Base-by-base conservation (phyloP, 805 yeast species). In the Candida alai region DNA sequence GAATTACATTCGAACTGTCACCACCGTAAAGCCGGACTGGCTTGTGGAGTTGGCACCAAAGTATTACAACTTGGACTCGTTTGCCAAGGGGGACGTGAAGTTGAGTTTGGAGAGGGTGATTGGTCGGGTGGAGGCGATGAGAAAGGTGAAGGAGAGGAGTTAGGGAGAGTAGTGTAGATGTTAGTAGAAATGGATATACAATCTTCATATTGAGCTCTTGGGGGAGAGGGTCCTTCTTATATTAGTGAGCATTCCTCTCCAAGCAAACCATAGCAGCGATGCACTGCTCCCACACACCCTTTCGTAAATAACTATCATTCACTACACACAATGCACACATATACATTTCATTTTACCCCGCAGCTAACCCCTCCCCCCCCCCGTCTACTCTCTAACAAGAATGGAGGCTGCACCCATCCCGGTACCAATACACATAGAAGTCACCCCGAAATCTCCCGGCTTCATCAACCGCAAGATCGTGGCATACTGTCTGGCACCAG, bases 361-460 rank as follows among this genome's bases (percentile, higher is more conserved):
- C n/a, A 21, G n/a, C n/a, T 21, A 10, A 10, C 13, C 53, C 65
- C 10, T 21, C 24, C 24, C n/a, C 11, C 24, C 19, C 18, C 24
- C 17, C 6, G 29, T 21, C 56, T 70, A 87, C 68, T 89, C 97
- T 52, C 73, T 82, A 25, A 86, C 73, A 49, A 90, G 73, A 29
- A 89, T 69, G 11, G 90, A 83, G 29, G 97, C 97, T 19, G 97
- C 96, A 45, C 97, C 97, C 95, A 89, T 90, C 48, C 97, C 97
- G 22, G 96, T 87, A 52, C 97, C 97, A 46, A 90, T 80, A 68
- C 97, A 89, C 97, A 89, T 89, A 44, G 94, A 83, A 9, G 93
- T 84, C 33, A 90, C 80, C 45, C 97, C 97, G 44, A 88, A 63
- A 65, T 88, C 79, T 40, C 89, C 94, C 19, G 75, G 60, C 58